Base-by-base conservation (phyloP, 441 rosid genomes). In the Jatropha multifida region DNA sequence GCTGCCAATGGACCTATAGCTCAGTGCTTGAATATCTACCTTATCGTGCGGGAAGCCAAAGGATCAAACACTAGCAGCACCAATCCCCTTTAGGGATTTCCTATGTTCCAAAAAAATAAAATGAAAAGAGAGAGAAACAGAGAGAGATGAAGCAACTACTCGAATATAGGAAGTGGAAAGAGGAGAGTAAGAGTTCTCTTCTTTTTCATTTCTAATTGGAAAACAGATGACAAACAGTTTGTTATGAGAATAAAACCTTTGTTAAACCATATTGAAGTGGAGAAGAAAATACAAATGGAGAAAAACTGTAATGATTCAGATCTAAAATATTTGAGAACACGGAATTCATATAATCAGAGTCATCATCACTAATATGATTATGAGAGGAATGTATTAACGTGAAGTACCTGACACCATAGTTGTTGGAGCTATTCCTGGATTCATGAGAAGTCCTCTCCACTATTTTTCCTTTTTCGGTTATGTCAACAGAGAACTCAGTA, bases 381-480 rank as follows among this genome's bases (percentile, higher is more conserved):
- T 32, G 6, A 42, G 15, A 40, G 55, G 10, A 32, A 15, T 8
- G 7, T 56, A 9, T 74, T 0, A 63, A 26, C 44, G 7, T 9
- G n/a, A 51, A 23, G 69, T 84, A 89, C 95, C 92, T 86, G 65
- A 61, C 54, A 54, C 80, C 79, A 37, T 59, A 74, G 71, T 64
- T 79, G 63, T 83, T 75, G 48, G 76, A 74, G 82, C 73, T 81
- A 59, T 82, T 79, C 71, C 65, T 79, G 73, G 81, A 79, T 71
- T 89, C 87, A 52, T 83, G 82, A 23, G 82, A 82, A 66, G 74
- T 80, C 74, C 75, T 89, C 81, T 71, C 93, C 23, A 46, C 60
- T 3, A 32, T 42, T 68, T 41, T 63, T 74, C 80, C 86, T 54
- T 18, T 68, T 41, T 71, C 72, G 37, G 85, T 18, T 64, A 74